phyloP scores from a whole-genome alignment of 2,329 filamentous ascomycete genomes.

The Lasiodiplodia hormozganensis region DNA sequence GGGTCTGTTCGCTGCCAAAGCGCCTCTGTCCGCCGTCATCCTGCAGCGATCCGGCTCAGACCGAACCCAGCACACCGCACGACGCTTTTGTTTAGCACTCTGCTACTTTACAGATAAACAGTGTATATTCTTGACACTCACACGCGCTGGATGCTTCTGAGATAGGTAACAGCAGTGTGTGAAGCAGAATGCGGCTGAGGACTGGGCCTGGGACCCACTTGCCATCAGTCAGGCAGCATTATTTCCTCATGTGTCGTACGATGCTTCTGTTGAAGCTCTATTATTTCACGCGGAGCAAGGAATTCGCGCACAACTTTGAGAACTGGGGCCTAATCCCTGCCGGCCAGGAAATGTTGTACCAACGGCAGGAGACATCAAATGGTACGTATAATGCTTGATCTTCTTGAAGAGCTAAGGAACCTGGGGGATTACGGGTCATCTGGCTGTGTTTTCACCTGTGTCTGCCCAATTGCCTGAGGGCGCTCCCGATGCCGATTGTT shows the following conservation, averaged over 20 bases:
- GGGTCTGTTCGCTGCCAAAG: background rate
- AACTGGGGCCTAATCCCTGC: background rate
- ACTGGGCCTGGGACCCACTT: constrained; percentile 5
- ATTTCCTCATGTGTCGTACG: background rate
- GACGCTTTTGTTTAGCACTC: background rate
- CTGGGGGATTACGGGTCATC: background rate
- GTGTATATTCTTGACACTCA: background rate
- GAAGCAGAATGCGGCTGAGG: constrained; percentile 20
- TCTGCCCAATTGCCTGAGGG: background rate
- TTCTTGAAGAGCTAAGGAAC: background rate
- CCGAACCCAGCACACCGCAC: background rate
- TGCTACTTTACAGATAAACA: background rate
- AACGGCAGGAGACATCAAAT: no score
- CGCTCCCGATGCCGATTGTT: background rate
- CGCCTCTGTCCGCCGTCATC: background rate
- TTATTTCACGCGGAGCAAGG: background rate
- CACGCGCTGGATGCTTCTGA: background rate
- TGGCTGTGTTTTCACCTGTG: background rate
- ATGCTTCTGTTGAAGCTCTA: background rate
- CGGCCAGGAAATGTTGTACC: no score
- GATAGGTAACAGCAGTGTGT: background rate
- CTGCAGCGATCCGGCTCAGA: constrained; percentile 23
- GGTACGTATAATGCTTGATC: background rate
- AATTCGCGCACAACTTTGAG: no score
- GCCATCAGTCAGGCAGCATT: background rate